Conservation (phyloP, 2,329 filamentous ascomycete genomes). For the Neofusicoccum sp. region DNA sequence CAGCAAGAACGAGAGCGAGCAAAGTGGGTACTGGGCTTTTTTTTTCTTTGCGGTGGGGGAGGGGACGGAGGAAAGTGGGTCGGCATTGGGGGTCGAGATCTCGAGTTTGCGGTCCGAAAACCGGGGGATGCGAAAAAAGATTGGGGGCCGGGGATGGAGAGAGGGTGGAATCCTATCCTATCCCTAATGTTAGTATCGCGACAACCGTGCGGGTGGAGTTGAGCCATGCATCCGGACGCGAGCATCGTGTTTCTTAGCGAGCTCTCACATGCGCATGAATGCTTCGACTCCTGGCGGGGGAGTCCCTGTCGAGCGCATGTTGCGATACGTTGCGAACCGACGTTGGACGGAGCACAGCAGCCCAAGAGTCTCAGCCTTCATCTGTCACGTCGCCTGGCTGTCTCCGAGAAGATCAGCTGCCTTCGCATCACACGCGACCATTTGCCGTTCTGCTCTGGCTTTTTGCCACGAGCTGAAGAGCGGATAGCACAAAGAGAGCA, state of each 20-base stretch:
- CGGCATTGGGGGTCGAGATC: not conserved
- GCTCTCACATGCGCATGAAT: not conserved
- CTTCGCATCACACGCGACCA: not conserved
- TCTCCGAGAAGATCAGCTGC: not conserved
- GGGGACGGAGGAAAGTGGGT: not conserved
- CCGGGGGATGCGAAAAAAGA: not conserved
- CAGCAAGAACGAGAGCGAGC: not conserved
- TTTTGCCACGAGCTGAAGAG: not conserved
- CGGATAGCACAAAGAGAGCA: not conserved
- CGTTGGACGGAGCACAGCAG: too few relatives aligned
- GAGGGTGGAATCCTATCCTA: not conserved
- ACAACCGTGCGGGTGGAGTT: too few relatives aligned
- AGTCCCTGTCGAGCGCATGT: too few relatives aligned
- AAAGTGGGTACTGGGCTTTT: not conserved
- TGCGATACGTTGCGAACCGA: too few relatives aligned
- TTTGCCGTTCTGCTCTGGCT: not conserved
- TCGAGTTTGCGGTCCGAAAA: constrained; percentile 1
- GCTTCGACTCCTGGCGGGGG: too few relatives aligned
- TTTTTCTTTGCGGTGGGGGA: not conserved
- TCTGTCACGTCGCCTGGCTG: not conserved
- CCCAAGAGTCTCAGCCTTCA: not conserved
- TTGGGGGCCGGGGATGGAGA: constrained; percentile 15
- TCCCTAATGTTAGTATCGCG: too few relatives aligned
- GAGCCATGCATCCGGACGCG: not conserved
- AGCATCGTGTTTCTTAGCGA: not conserved